These are phyloP conservation scores for Xylariomycetidae sp. DNA, from an alignment of 2,329 filamentous ascomycete species.

Conservation along the genomic window DNA sequence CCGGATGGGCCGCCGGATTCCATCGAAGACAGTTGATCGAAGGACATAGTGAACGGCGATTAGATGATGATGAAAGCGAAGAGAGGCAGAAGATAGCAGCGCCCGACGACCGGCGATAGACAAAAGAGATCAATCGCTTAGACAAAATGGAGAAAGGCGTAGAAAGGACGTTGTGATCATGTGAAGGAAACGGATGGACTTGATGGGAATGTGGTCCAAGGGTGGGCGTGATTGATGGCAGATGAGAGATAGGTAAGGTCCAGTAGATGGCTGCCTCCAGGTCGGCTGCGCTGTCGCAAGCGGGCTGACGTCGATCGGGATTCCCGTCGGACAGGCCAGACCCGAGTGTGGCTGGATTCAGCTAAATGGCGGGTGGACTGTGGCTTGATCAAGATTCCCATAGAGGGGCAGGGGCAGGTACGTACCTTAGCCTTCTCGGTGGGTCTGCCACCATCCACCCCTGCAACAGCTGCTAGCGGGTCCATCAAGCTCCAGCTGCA, in stretches of 20 bases:
- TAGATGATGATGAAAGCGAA: constrained; percentile 1
- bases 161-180: neutral
- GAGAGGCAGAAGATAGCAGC: constrained; percentile 2
- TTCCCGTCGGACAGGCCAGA: constrained; percentile 2
- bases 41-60: constrained; percentile 68
- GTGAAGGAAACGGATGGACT: neutral
- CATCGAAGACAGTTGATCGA: constrained; percentile 76
- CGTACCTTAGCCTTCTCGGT: no score
- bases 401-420: no score
- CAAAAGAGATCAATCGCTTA: no score
- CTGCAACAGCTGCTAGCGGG: no score
- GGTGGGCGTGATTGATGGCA: constrained; percentile 1
- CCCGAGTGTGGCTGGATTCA: no score
- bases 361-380: no score
- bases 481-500: no score
- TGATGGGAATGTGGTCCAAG: no score
- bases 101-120: no score
- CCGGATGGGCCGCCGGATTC: constrained; percentile 72
- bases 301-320: constrained; percentile 1
- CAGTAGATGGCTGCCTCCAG: no score
- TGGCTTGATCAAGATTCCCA: no score
- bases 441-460: no score
- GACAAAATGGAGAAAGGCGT: neutral
- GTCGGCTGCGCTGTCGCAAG: constrained; percentile 1
- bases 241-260: constrained; percentile 1